Evolutionary conservation across 306 rosid genomes (phyloP), one percentile per base, ranked within the genome.

Genomic region (Quercus dentata): DNA sequence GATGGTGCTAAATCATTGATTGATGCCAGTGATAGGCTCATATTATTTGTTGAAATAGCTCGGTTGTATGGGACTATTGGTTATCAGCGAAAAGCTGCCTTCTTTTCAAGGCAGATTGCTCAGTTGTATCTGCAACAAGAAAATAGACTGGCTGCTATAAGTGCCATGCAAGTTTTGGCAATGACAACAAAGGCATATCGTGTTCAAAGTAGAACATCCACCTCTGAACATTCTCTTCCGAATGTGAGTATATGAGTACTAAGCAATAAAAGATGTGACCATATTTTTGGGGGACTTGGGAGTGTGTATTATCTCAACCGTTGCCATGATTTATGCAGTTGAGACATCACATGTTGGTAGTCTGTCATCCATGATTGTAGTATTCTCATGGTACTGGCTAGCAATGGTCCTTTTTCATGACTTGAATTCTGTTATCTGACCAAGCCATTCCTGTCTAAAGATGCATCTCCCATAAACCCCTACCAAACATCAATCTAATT

Each of bases 161-260:
- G 99, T 78, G 99, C 99, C 71, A 83, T 95, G 98, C 99, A 95
- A 88, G 98, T 95, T 88, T 88, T 95, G 86, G 96, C 97, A 27
- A 87, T 95, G 96, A 95, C 99, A 64, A 90, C 99, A 6, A 93
- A 88, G 90, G 98, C 99, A 33, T 95, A 95, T 83, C 97, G 91
- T 81, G 98, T 93, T 85, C 97, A 95, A 87, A 93, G 97, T 84
- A 89, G 87, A 93, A 89, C 98, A 64, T 90, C 97, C 62, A 71
- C 84, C 55, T 25, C 86, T 1, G 83, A 89, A 67, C 80, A 78
- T 57, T 79, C 88, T 67, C 51, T 28, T 27, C 69, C 87, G 41
- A 85, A 84, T 79, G 99, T 92, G 89, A 95, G 99, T 89, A 71
- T 86, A 63, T 52, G 35, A 74, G 83, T 75, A 59, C 21, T 57